Base-by-base conservation (phyloP, 345 rosid species). In the Geranium rotundifolium region DNA sequence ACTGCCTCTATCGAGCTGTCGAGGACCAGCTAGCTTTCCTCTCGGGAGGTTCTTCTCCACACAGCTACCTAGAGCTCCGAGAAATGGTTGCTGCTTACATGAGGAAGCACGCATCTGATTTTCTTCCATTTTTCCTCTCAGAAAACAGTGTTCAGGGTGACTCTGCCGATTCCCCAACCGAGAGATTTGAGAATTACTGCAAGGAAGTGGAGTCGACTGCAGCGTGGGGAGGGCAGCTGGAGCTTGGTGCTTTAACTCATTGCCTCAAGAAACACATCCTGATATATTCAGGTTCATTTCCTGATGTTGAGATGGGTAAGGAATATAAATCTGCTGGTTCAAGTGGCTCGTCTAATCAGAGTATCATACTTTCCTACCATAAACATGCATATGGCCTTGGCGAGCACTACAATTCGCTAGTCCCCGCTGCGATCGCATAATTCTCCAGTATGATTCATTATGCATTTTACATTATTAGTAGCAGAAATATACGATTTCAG, bases 1-100 rank as follows among this genome's bases (percentile, higher is more conserved):
- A 90, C 71, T 90, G 99, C 71, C 96, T 90, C 65, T 93, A 88
- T 78, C 74, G 95, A 41, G 97, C 99, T 20, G 90, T 93, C 19
- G 97, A 93, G 61, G 80, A 85, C 69, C 99, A 93, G 81, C 80
- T 90, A 3, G 79, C 87, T 15, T 64, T 69, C 64, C 75, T 65
- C 37, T 79, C 89, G 10, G 84, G 86, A 31, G 91, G 90, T 29
- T 65, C 85, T 64, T 73, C 97, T 69, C 87, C 90, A 31, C 78
- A 79, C 65, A 71, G 76, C 10, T 89, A 72, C 80, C 90, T 76
- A 68, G 75, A 78, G 61, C 91, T 92, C 9, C 80, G 95, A 59
- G 79, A 82, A 72, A 72, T 89, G 96, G 95, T 81, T 59, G 95
- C 98, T 67, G 67, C 90, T 0, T 84, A 87, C 72, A 85, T 89